phyloP scores from a whole-genome alignment of 768 basidiomycete genomes.

The Hericium alpestre region DNA sequence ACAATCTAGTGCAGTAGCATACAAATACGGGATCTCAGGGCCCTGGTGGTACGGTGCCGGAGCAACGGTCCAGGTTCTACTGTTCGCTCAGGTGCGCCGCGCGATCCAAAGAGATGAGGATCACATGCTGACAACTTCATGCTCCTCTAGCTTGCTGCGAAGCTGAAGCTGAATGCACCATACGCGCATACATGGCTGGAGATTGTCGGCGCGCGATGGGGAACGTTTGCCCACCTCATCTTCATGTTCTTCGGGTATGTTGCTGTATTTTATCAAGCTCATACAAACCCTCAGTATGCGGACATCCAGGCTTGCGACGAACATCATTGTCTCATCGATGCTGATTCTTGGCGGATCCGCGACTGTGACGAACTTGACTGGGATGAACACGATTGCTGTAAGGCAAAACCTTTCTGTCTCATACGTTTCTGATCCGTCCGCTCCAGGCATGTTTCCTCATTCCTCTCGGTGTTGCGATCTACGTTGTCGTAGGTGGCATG shows the following conservation, averaged over 20 bases:
- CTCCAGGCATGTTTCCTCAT: constrained; percentile 78
- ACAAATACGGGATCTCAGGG: constrained; percentile 76
- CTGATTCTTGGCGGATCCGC: constrained; percentile 73
- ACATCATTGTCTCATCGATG: constrained; percentile 87
- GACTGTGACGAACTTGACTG: constrained; percentile 79
- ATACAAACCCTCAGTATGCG: not conserved
- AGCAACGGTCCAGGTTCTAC: constrained; percentile 78
- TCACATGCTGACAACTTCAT: not conserved
- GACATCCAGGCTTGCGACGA: constrained; percentile 62
- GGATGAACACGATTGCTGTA: constrained; percentile 79
- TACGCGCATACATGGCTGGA: constrained; percentile 85
- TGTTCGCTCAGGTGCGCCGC: constrained; percentile 66
- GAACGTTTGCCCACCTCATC: constrained; percentile 61
- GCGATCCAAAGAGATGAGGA: not conserved
- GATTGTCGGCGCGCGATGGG: constrained; percentile 77
- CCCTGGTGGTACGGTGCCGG: constrained; percentile 91
- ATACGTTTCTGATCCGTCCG: not conserved
- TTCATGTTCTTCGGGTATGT: constrained; percentile 82
- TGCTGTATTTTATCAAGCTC: not conserved
- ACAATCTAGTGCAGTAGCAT: constrained; percentile 76
- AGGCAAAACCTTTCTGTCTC: constrained; percentile 8
- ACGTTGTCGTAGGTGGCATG: constrained; percentile 83
- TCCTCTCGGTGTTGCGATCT: constrained; percentile 78
- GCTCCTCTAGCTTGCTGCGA: constrained; percentile 60
- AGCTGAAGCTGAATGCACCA: constrained; percentile 86